Evolutionary conservation across 352 stramenopile species (phyloP).

Genomic region (Phytopythium oedochilum): DNA sequence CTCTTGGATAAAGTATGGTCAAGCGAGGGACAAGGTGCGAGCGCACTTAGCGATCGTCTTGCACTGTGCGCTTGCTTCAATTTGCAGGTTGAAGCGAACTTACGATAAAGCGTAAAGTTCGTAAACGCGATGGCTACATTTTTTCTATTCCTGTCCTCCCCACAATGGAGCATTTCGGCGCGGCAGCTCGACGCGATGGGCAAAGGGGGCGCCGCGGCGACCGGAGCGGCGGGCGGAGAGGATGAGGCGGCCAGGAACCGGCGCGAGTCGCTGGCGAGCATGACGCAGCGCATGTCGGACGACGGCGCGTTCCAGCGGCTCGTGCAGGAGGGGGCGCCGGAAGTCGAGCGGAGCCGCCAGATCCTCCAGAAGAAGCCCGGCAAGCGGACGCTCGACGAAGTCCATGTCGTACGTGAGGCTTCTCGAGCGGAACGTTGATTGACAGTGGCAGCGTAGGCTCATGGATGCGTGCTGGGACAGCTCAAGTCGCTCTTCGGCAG

Average conservation of each 20-base stretch:
- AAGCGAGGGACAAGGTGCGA: not conserved
- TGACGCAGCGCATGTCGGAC: slow-evolving; percentile 32
- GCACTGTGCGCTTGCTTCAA: not conserved
- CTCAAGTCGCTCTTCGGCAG: slow-evolving; percentile 69
- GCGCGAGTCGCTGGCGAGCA: slow-evolving; percentile 41
- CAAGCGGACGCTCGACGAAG: slow-evolving; percentile 63
- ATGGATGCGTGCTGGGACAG: slow-evolving; percentile 11
- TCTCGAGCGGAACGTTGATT: too few species aligned
- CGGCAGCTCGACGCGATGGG: not conserved
- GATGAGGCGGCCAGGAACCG: slow-evolving; percentile 2
- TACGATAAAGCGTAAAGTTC: not conserved
- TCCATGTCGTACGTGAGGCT: slow-evolving; percentile 40
- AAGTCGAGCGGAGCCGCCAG: slow-evolving; percentile 44
- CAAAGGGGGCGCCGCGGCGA: not conserved
- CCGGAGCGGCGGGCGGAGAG: not conserved
- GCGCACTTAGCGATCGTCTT: too few species aligned
- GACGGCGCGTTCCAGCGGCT: slow-evolving; percentile 34
- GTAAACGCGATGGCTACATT: not conserved
- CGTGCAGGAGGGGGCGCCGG: slow-evolving; percentile 38
- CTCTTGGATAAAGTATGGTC: not conserved
- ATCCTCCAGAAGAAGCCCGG: slow-evolving; percentile 51
- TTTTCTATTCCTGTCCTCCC: too few species aligned
- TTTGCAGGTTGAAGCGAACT: slow-evolving; percentile 1
- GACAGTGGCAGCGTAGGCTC: not conserved
- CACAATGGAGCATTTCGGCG: too few species aligned